Percentiles rank a stretch among this genome's conserved stretches.
Conservation (phyloP, 1,139 yeast genomes). For the Candida tropicalis region DNA sequence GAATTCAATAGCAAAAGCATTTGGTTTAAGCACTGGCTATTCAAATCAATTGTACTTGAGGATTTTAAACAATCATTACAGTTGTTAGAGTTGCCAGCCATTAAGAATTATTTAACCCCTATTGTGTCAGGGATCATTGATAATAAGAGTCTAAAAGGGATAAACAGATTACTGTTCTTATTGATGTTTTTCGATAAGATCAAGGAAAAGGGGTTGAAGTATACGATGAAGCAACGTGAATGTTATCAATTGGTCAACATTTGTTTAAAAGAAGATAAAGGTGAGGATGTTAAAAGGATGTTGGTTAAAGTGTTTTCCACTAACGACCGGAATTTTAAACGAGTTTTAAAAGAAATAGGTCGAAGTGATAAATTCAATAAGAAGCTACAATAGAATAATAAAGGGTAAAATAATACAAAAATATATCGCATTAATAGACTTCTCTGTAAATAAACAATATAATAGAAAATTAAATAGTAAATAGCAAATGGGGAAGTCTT, state of each 20-base stretch:
- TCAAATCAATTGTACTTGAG: constrained; percentile 27
- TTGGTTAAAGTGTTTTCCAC: constrained; percentile 14
- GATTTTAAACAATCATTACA: constrained; percentile 27
- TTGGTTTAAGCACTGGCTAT: constrained; percentile 24
- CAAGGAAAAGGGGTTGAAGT: constrained; percentile 22
- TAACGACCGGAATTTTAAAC: constrained; percentile 10
- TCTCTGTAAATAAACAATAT: too few relatives aligned
- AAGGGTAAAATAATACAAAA: background rate
- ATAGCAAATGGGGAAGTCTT: too few relatives aligned
- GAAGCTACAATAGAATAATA: constrained; percentile 1
- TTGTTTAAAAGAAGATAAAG: constrained; percentile 2
- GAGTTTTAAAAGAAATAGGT: constrained; percentile 7
- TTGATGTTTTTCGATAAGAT: constrained; percentile 17
- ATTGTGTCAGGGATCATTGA: constrained; percentile 31
- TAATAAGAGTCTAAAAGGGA: constrained; percentile 18
- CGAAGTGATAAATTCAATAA: background rate
- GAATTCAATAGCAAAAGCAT: constrained; percentile 18
- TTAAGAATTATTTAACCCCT: constrained; percentile 23
- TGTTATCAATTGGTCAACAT: constrained; percentile 18
- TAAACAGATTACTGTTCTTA: constrained; percentile 22
- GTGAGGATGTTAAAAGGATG: constrained; percentile 12
- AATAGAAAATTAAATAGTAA: too few relatives aligned
- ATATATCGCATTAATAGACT: background rate
- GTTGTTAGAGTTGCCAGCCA: constrained; percentile 22
- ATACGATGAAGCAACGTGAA: constrained; percentile 19